Percentiles rank a stretch among this genome's conserved stretches.
Conservation (phyloP, 176 grass and related monocot genomes). For the Hsuehochloa calcarea region DNA sequence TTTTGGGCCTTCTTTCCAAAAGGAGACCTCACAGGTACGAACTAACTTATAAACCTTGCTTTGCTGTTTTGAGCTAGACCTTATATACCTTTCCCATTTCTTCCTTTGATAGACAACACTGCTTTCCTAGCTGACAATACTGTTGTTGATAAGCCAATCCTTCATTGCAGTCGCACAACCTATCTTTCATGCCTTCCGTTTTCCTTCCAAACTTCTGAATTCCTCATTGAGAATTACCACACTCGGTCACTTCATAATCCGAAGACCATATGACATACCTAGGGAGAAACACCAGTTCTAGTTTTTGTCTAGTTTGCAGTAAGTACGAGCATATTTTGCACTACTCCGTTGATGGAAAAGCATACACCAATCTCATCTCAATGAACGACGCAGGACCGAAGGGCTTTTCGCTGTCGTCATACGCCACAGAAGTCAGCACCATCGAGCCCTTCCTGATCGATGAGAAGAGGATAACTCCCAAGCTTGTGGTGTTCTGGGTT, state of each 20-base stretch:
- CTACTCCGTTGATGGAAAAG: neutral
- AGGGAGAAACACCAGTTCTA: neutral
- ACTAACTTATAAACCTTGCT: neutral
- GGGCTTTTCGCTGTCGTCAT: constrained; percentile 77
- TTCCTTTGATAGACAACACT: neutral
- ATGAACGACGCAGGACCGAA: constrained; percentile 65
- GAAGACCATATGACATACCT: neutral
- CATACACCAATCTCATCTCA: neutral
- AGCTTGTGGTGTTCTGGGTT: constrained; percentile 87
- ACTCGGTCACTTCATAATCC: neutral
- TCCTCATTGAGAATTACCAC: neutral
- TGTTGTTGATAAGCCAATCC: neutral
- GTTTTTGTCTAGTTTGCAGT: neutral
- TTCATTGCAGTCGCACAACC: neutral
- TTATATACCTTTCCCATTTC: neutral
- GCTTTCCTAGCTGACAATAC: neutral
- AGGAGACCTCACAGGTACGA: constrained; percentile 73
- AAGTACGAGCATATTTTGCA: neutral
- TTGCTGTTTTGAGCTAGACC: neutral
- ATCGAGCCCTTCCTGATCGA: constrained; percentile 91
- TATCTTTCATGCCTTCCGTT: neutral
- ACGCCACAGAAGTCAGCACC: constrained; percentile 65
- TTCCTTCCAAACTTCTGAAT: neutral
- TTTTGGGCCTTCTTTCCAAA: constrained; percentile 93
- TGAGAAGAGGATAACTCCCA: constrained; percentile 69